Conservation (phyloP, 768 basidiomycete genomes). For the Mycena polygramma region DNA sequence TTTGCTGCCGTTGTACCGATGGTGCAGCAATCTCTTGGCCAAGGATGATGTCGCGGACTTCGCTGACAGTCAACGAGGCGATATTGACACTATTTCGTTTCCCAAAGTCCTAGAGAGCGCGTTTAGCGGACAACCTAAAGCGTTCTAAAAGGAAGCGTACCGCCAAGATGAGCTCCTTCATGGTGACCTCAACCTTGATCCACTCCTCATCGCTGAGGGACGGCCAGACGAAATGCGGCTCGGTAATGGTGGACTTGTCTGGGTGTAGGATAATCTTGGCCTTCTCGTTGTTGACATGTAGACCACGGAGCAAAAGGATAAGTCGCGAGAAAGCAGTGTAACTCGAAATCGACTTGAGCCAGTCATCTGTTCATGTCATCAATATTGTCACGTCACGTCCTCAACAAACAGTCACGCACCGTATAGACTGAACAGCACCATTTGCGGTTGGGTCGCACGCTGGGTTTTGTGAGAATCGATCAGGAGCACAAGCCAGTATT, state of each 20-base stretch:
- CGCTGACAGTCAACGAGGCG: constrained; percentile 95
- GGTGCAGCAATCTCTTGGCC: constrained; percentile 99
- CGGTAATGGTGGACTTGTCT: constrained; percentile 96
- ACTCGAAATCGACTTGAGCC: constrained; percentile 98
- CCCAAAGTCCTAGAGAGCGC: constrained; percentile 83
- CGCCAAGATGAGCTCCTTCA: constrained; percentile 96
- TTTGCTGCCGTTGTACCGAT: constrained; percentile 96
- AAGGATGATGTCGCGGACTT: constrained; percentile 97
- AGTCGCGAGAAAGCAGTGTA: constrained; percentile 99
- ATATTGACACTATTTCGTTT: constrained; percentile 99
- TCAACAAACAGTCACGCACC: constrained; percentile 54
- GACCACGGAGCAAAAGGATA: constrained; percentile 94
- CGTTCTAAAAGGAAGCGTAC: constrained; percentile 53
- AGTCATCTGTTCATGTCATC: constrained; percentile 77
- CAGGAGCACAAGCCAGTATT: constrained; percentile 5
- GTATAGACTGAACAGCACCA: constrained; percentile 98
- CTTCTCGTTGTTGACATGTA: constrained; percentile 99
- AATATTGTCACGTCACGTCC: constrained; percentile 9
- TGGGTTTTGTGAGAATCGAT: constrained; percentile 42
- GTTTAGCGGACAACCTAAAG: constrained; percentile 21
- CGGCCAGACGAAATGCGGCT: constrained; percentile 99
- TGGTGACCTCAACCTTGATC: constrained; percentile 99
- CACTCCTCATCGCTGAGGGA: constrained; percentile 94
- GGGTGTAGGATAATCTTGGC: constrained; percentile 98
- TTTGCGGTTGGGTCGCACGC: constrained; percentile 98